Evolutionary conservation across 495 filamentous ascomycete genomes (phyloP), one percentile per base, ranked within the genome.

Genomic region (Hypomontagnella submonticulosa): DNA sequence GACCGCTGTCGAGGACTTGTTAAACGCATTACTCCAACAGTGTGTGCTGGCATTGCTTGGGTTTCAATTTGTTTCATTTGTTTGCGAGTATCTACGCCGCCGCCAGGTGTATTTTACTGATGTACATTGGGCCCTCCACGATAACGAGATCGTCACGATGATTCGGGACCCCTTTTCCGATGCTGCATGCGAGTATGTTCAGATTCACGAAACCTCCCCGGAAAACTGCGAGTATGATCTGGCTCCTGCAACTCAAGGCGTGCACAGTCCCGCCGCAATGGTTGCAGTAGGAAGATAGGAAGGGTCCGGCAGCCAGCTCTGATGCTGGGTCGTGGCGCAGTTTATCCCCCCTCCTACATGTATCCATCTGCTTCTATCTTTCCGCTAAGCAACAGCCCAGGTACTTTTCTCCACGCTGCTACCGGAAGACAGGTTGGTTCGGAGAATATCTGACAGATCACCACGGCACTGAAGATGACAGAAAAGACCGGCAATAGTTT

Each of bases 381-480:
- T n/a, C 48, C 40, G 58, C 23, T 6, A 38, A 30, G 10, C 9
- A 30, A 3, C 9, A 1, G 34, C 18, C 48, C 19, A 61, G 18
- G 38, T 47, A 15, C 8, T 43, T 61, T 43, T 63, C 27, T 55
- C 52, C 55, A 42, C 53, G 20, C 18, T 54, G 48, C 41, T 57
- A 55, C 62, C 63, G 37, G 23, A 51, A 50, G 20, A 57, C 30
- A 44, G 44, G 57, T 49, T 38, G 33, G 40, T 27, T 61, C 57
- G 65, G 58, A 61, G 54, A 68, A 54, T 68, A 61, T 68, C 42
- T 49, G 34, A 51, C 46, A 48, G 64, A 61, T 67, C 57, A 54
- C 11, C 58, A 53, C 47, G 44, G 64, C 40, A 58, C 27, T 46
- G 18, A 34, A 19, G 53, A 62, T 57, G 54, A 43, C 37, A 50